Percentiles rank a stretch among this genome's conserved stretches.
Evolutionary conservation across 2,329 filamentous ascomycete species (phyloP).

Genomic region (Alternaria triticimaculans): DNA sequence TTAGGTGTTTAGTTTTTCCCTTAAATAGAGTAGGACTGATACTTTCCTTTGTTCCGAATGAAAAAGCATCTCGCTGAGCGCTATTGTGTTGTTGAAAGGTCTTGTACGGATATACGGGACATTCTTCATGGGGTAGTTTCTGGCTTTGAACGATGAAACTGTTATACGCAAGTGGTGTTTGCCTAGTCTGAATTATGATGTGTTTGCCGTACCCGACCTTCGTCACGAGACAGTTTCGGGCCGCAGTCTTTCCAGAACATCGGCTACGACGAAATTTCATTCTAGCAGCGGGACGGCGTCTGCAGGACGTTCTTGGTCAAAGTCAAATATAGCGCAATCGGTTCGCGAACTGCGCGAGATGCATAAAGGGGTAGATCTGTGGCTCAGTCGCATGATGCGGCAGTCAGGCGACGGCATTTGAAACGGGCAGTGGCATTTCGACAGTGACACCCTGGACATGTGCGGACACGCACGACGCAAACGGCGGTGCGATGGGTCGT

Average conservation of each 20-base stretch:
- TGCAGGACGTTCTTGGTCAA: constrained; percentile 1
- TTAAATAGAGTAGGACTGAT: background rate
- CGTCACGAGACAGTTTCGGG: constrained; percentile 9
- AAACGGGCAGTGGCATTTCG: constrained; percentile 10
- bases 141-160: background rate
- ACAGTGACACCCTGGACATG: constrained; percentile 7
- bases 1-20: no score
- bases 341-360: background rate
- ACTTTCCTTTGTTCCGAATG: constrained; percentile 2
- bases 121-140: background rate
- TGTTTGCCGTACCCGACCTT: background rate
- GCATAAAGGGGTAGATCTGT: constrained; percentile 35
- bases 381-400: constrained; percentile 26
- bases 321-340: constrained; percentile 8
- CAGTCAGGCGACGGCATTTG: constrained; percentile 21
- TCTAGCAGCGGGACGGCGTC: constrained; percentile 2
- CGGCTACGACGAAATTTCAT: constrained; percentile 1
- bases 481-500: constrained; percentile 12
- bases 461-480: background rate
- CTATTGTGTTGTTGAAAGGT: background rate
- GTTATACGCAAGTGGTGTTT: background rate
- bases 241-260: constrained; percentile 13
- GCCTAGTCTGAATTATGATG: background rate
- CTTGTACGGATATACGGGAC: background rate
- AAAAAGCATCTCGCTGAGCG: constrained; percentile 6